Evolutionary conservation across 2,329 filamentous ascomycete species (phyloP).

Genomic region (Neofusicoccum laricinum): DNA sequence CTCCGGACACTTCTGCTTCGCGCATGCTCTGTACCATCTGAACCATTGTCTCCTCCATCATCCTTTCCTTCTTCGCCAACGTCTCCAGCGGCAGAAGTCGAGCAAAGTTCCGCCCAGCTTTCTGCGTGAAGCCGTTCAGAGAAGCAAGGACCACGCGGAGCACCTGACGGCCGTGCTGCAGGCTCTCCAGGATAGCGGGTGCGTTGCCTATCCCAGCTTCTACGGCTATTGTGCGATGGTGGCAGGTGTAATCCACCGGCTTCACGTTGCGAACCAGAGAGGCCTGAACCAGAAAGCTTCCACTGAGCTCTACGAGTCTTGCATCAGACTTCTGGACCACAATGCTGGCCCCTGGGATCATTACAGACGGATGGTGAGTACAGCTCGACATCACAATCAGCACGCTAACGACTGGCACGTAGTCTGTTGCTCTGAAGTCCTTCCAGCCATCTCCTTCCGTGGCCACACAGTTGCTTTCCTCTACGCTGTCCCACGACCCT

Average conservation of each 20-base stretch:
- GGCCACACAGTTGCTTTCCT: background rate
- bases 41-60: constrained; percentile 38
- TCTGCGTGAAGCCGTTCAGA: constrained; percentile 25
- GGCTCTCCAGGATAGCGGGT: constrained; percentile 22
- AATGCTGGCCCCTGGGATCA: constrained; percentile 2
- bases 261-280: background rate
- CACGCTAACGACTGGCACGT: background rate
- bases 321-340: background rate
- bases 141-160: constrained; percentile 29
- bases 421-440: background rate
- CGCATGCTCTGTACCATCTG: constrained; percentile 34
- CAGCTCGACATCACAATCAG: no score
- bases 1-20: constrained; percentile 29
- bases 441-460: background rate
- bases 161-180: constrained; percentile 27
- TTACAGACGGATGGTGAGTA: constrained; percentile 12
- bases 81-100: constrained; percentile 23
- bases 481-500: background rate
- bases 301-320: background rate
- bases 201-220: constrained; percentile 27
- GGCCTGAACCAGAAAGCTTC: no score
- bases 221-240: constrained; percentile 34
- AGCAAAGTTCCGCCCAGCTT: constrained; percentile 32
- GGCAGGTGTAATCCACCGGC: constrained; percentile 22
- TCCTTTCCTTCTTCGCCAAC: constrained; percentile 31